These are phyloP conservation scores for Alternaria infectoria DNA, from an alignment of 2,329 filamentous ascomycete genomes.

Conservation along the genomic window DNA sequence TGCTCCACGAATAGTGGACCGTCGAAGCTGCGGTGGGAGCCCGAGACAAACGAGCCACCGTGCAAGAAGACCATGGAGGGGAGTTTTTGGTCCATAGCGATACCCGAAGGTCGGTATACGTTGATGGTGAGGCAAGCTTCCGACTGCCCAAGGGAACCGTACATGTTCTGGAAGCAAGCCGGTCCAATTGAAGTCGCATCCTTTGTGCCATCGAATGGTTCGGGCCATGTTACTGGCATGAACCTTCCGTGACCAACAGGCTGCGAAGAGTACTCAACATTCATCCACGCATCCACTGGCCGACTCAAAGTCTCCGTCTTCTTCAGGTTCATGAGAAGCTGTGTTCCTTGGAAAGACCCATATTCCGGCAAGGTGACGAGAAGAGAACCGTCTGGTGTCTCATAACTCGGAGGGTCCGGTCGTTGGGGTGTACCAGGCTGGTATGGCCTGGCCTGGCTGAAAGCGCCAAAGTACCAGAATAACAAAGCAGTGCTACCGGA, in stretches of 20 bases:
- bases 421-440: conserved; percentile 10
- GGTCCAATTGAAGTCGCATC: conserved; percentile 51
- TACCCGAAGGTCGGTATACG: conserved; percentile 36
- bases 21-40: conserved; percentile 42
- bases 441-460: conserved; percentile 16
- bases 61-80: conserved; percentile 42
- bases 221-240: conserved; percentile 50
- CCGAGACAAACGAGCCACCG: conserved; percentile 40
- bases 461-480: conserved; percentile 31
- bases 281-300: conserved; percentile 57
- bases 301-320: conserved; percentile 39
- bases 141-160: conserved; percentile 26
- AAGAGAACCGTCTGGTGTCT: conserved; percentile 21
- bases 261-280: conserved; percentile 56
- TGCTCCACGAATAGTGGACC: conserved; percentile 42
- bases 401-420: conserved; percentile 7
- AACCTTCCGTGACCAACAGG: conserved; percentile 52
- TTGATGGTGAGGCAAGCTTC: conserved; percentile 46
- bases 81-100: conserved; percentile 35
- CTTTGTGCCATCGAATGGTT: conserved; percentile 50
- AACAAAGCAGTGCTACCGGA: conserved; percentile 23
- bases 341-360: conserved; percentile 50
- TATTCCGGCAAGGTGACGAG: conserved; percentile 49
- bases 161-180: conserved; percentile 54
- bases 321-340: conserved; percentile 45